Evolutionary conservation across 257 asterid genomes (phyloP).

Genomic region (Nicotiana noctiflora): DNA sequence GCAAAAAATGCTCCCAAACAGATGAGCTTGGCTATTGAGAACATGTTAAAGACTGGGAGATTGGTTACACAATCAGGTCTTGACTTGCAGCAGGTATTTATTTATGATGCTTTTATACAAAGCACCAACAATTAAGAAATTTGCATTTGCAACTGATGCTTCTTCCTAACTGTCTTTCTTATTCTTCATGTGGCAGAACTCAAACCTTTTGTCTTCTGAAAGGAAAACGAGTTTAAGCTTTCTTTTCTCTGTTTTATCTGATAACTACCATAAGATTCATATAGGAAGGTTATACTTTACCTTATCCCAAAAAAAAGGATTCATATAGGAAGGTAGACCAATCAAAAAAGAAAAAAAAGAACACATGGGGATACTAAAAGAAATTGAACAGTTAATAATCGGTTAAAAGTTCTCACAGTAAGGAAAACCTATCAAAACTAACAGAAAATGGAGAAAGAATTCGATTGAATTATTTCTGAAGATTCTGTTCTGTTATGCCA

Average conservation of each 20-base stretch:
- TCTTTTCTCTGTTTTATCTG: neutral
- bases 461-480: neutral
- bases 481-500: neutral
- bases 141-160: neutral
- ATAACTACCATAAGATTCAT: neutral
- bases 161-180: neutral
- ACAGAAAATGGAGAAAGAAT: neutral
- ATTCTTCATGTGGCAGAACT: neutral
- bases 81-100: constrained; percentile 88
- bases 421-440: neutral
- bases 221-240: neutral
- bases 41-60: constrained; percentile 81
- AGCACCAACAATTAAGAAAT: neutral
- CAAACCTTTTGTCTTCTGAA: neutral
- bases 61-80: constrained; percentile 67
- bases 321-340: neutral
- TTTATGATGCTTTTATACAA: neutral
- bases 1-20: constrained; percentile 55
- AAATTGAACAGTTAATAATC: neutral
- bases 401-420: neutral
- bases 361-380: neutral
- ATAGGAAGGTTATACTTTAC: neutral
- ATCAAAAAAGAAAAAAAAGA: neutral
- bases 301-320: neutral
- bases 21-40: constrained; percentile 67